These are phyloP conservation scores for Psilocybe azurescens DNA, from an alignment of 768 basidiomycete species.

Conservation along the genomic window DNA sequence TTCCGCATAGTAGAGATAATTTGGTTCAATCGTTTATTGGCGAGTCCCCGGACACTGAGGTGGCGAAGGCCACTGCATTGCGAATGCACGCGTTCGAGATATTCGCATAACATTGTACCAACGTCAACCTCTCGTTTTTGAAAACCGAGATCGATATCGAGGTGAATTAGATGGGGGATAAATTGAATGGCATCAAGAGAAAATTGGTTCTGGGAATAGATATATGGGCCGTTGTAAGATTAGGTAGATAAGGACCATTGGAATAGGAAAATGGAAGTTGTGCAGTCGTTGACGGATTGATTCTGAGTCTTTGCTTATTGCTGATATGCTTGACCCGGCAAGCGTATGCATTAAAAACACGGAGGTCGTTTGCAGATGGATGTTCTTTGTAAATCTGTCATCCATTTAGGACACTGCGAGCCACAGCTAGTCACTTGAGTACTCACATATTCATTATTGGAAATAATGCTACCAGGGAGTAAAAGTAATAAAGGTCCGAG, in stretches of 20 bases:
- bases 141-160: constrained; percentile 49
- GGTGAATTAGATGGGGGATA: constrained; percentile 37
- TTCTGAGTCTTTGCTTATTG: constrained; percentile 31
- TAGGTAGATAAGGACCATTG: constrained; percentile 25
- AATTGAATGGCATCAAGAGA: constrained; percentile 34
- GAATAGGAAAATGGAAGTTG: not conserved
- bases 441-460: constrained; percentile 41
- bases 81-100: constrained; percentile 32
- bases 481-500: constrained; percentile 46
- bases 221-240: constrained; percentile 34
- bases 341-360: constrained; percentile 38
- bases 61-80: constrained; percentile 36
- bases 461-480: constrained; percentile 33
- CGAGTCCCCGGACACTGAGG: constrained; percentile 45
- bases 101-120: constrained; percentile 27
- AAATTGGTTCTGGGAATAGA: constrained; percentile 29
- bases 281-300: constrained; percentile 1
- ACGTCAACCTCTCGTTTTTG: constrained; percentile 24
- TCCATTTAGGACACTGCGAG: not conserved
- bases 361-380: constrained; percentile 24
- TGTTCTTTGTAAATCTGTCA: constrained; percentile 5
- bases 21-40: constrained; percentile 32
- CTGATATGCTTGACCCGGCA: constrained; percentile 40
- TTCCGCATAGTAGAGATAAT: constrained; percentile 37
- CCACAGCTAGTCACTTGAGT: not conserved